Conservation (phyloP, 2,329 filamentous ascomycete species). For the Colletotrichum agaves region DNA sequence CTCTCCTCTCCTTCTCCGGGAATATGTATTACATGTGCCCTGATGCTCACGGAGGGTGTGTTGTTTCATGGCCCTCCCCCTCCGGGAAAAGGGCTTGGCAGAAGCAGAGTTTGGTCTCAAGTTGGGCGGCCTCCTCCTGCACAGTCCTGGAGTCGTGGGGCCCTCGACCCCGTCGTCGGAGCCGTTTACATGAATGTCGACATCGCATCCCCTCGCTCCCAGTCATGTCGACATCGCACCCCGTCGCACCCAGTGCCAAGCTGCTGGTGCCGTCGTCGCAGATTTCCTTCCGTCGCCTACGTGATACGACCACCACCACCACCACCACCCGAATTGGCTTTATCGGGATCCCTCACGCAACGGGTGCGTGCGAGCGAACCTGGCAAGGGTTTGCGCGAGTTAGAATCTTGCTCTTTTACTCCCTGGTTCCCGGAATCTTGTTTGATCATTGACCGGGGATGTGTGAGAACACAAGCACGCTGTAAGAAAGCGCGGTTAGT, state of each 20-base stretch:
- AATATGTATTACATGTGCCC: neutral
- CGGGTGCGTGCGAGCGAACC: conserved; percentile 15
- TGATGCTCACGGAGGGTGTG: neutral
- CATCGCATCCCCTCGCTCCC: conserved; percentile 17
- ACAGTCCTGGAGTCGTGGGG: neutral
- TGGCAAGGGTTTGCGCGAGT: neutral
- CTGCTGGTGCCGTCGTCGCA: neutral
- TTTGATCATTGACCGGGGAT: conserved; percentile 28
- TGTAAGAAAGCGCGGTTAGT: neutral
- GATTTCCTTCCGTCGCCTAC: neutral
- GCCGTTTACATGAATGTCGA: conserved; percentile 11
- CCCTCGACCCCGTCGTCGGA: neutral
- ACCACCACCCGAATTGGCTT: neutral
- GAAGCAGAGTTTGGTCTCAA: conserved; percentile 13
- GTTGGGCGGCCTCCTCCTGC: conserved; percentile 22
- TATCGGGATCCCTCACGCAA: conserved; percentile 9
- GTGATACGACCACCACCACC: neutral
- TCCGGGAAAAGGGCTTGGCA: neutral
- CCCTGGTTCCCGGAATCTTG: neutral
- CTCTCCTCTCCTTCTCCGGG: neutral
- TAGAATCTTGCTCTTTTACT: neutral
- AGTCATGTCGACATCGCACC: too few relatives aligned
- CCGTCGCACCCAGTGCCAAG: conserved; percentile 11
- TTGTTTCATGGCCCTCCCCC: neutral
- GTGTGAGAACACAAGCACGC: neutral